These are phyloP conservation scores for Aphanoascus verrucosus DNA, from an alignment of 2,329 filamentous ascomycete species.

Conservation along the genomic window DNA sequence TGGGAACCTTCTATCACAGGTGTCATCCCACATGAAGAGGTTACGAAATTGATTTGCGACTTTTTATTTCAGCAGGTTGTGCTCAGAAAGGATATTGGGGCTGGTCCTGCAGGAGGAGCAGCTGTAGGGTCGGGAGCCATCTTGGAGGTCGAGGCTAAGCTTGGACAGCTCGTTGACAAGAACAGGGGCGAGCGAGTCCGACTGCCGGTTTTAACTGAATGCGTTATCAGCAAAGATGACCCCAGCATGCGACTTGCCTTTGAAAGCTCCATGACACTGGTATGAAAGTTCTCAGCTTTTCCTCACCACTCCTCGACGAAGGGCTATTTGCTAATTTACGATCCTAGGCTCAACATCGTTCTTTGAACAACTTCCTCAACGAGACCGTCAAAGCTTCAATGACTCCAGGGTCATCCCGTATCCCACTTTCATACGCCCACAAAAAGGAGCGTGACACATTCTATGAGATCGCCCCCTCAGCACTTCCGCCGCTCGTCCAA, in stretches of 20 bases:
- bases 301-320: too few species aligned
- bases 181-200: slow-evolving; percentile 58
- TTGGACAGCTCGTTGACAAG: slow-evolving; percentile 69
- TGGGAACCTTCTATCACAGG: slow-evolving; percentile 56
- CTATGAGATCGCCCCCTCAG: slow-evolving; percentile 57
- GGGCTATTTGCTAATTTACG: slow-evolving; percentile 17
- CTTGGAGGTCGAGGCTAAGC: slow-evolving; percentile 89
- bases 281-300: too few species aligned
- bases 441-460: slow-evolving; percentile 74
- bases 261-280: slow-evolving; percentile 81
- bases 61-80: slow-evolving; percentile 67
- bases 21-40: slow-evolving; percentile 59
- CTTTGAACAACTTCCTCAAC: slow-evolving; percentile 79
- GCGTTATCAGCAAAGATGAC: slow-evolving; percentile 51
- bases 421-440: slow-evolving; percentile 62
- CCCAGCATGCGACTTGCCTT: slow-evolving; percentile 52
- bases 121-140: slow-evolving; percentile 55
- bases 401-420: slow-evolving; percentile 29
- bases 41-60: slow-evolving; percentile 67
- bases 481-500: slow-evolving; percentile 55
- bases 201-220: slow-evolving; percentile 59
- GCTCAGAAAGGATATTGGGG: slow-evolving; percentile 50
- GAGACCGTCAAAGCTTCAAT: slow-evolving; percentile 46
- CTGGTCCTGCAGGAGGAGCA: slow-evolving; percentile 45
- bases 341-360: slow-evolving; percentile 62